Base-by-base conservation (phyloP, 2,329 filamentous ascomycete genomes). In the Curvularia spicifera region DNA sequence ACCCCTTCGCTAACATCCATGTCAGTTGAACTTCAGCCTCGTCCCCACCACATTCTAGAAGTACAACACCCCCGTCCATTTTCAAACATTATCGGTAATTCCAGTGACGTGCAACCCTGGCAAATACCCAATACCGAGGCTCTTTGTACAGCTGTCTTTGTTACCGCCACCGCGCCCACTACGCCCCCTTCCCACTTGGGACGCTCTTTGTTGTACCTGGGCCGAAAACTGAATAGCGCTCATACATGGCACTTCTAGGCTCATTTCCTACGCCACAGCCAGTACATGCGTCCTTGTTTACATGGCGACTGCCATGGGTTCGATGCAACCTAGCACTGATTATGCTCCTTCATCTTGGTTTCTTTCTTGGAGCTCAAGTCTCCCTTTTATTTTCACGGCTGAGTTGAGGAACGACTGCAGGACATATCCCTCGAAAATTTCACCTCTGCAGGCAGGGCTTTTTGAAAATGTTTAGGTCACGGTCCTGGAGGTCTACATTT, bases 191-290 rank as follows among this genome's bases (percentile, higher is more conserved):
- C 39, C 22, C 7, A 24, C 24, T 37, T 10, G 35, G 24, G 46
- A 13, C 39, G 33, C 43, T 56, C 56, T 59, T 59, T 59, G 56
- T 59, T 45, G 28, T 18, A 50, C n/a, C 18, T 33, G 26, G 5
- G 29, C 43, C 20, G 52, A 56, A 54, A 57, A 52, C 51, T 50
- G 20, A 26, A 45, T 51, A 28, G 31, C 45, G 29, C 22, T 18
- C 5, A 12, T 46, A 33, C 15, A n/a, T 44, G 49, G 51, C 61
- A 42, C 66, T 63, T 63, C 40, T 33, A 13, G 49, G 29, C 39
- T 13, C 28, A 40, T 26, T 31, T 8, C 43, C 12, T 57, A 57
- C 56, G 59, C 64, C 61, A 54, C 53, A 46, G 35, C 57, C 58
- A 39, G 57, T 44, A 48, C 40, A 31, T 44, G 43, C 40, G 35